Base-by-base conservation (phyloP, 2,329 filamentous ascomycete species). In the Ceratocystis harringtonii region DNA sequence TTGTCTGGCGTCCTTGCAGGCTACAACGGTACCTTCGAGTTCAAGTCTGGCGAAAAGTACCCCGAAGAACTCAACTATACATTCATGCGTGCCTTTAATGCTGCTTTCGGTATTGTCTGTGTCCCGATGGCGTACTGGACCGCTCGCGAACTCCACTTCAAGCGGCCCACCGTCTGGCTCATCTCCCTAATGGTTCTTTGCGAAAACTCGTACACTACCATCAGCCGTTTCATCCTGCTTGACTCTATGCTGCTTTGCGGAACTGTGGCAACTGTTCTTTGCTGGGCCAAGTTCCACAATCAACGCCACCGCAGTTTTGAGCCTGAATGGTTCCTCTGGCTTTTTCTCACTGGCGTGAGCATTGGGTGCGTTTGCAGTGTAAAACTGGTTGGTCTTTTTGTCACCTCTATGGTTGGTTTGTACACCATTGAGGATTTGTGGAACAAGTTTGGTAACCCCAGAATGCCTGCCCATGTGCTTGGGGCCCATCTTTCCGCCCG, bases 241-340 rank as follows among this genome's bases (percentile, higher is more conserved):
- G 94, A 99, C 76, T 97, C 94, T 0, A 99, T 99, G 94, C 84
- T 99, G 63, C 83, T 99, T 48, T 97, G 92, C 79, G 96, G 96
- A 74, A 99, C 95, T n/a, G 94, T 97, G 71, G 92, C 91, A 17
- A 99, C 94, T 5, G 89, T 95, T 68, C 85, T 97, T 71, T 97
- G 92, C 82, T 99, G 92, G 91, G 86, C 91, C 72, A 94, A 91
- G 75, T 97, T 99, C 77, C 94, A 99, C 77, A 86, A 88, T 72
- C 84, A 94, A 71, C 90, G 91, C 72, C 81, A 88, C 73, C 83
- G 89, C 74, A 90, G 89, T 72, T 99, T 97, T 74, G 89, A 90
- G 65, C 80, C 84, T 0, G 89, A 96, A 75, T 99, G 94, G 94
- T 95, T 90, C 75, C 79, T 89, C 70, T 99, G 95, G 94, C 81